Evolutionary conservation across 1,284 basidiomycete species (phyloP).

Genomic region (Ganoderma boninense): DNA sequence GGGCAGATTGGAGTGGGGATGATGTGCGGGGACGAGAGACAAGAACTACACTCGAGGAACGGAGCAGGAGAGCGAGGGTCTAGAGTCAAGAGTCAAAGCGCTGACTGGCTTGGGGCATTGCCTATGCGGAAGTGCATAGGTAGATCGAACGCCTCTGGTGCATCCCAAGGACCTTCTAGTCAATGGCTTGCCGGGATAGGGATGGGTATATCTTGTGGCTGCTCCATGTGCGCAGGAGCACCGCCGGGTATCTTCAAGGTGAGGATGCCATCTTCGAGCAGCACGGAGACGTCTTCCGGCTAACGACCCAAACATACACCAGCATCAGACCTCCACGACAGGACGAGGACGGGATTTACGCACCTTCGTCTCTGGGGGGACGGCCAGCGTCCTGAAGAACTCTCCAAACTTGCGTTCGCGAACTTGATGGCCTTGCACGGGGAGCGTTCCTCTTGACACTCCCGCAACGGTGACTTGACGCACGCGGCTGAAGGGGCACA

Average conservation of each 20-base stretch:
- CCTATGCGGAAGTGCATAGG: too few relatives aligned
- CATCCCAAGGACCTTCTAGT: not conserved
- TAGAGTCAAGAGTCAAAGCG: not conserved
- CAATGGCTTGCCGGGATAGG: not conserved
- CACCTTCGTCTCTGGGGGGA: conserved; percentile 67
- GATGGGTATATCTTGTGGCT: conserved; percentile 36
- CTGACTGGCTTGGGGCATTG: not conserved
- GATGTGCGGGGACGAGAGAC: not conserved
- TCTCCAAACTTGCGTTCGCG: conserved; percentile 63
- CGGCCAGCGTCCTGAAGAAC: conserved; percentile 60
- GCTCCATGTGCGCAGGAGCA: conserved; percentile 29
- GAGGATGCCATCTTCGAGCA: conserved; percentile 43
- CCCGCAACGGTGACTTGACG: conserved; percentile 64
- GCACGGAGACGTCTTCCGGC: conserved; percentile 37
- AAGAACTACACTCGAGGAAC: not conserved
- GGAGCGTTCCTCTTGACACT: conserved; percentile 45
- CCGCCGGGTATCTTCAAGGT: conserved; percentile 39
- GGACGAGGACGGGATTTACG: conserved; percentile 23
- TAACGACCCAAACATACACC: conserved; percentile 13
- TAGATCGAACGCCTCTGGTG: not conserved
- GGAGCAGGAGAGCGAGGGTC: not conserved
- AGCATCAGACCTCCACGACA: not conserved
- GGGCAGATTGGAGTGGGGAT: not conserved
- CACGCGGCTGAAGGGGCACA: conserved; percentile 61
- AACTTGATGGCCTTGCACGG: conserved; percentile 42